A percentile compares a stretch with the other conserved stretches of the same genome.
phyloP scores from a whole-genome alignment of 495 filamentous ascomycete species.

The Hyaloscypha finlandica region DNA sequence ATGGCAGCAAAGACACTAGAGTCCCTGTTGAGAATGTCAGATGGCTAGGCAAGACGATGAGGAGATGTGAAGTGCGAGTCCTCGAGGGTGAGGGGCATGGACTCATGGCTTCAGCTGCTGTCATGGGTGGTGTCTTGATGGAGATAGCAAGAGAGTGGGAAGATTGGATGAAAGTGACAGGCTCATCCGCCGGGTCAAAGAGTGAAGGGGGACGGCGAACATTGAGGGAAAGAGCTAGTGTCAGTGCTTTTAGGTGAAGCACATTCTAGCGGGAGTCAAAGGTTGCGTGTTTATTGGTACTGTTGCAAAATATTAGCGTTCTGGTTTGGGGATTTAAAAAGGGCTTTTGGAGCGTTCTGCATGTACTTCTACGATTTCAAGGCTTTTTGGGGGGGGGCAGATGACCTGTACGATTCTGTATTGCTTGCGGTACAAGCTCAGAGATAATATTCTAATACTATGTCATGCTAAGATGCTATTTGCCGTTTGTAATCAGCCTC shows the following conservation, averaged over 20 bases:
- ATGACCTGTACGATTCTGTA: not conserved
- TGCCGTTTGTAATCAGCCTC: not conserved
- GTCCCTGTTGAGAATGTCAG: conserved; percentile 94
- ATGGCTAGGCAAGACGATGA: conserved; percentile 95
- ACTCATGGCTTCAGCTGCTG: conserved; percentile 88
- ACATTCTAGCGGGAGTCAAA: conserved; percentile 4
- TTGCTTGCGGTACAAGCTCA: not conserved
- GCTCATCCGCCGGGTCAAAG: conserved; percentile 11
- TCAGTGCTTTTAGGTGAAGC: conserved; percentile 33
- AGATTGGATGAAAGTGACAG: conserved; percentile 71
- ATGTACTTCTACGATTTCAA: conserved; percentile 4
- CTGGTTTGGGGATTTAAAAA: not conserved
- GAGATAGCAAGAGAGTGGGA: conserved; percentile 96
- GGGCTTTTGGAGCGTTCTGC: not conserved
- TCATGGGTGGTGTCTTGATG: conserved; percentile 91
- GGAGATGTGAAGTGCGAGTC: conserved; percentile 85
- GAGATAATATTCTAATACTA: not conserved
- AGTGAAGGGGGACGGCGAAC: conserved; percentile 16
- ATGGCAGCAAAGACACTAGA: conserved; percentile 86
- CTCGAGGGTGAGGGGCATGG: conserved; percentile 94
- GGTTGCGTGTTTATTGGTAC: not conserved
- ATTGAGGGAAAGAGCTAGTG: conserved; percentile 33
- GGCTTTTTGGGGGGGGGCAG: not conserved
- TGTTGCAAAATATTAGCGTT: conserved; percentile 8
- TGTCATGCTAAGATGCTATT: not conserved